Evolutionary conservation across 75 land plant species (phyloP).

Genomic region (Picea glauca): DNA sequence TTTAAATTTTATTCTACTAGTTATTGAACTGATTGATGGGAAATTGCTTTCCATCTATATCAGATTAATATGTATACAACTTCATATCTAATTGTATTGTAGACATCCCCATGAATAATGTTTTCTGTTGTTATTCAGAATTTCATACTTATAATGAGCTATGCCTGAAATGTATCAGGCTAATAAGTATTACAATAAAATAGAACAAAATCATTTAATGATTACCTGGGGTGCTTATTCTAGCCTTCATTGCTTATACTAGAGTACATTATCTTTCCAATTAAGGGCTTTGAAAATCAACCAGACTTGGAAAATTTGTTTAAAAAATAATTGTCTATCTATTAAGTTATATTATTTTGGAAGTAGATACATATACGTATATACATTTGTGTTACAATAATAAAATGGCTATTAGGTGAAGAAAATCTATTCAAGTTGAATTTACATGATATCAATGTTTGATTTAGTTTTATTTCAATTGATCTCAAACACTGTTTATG

Average conservation of each 20-base stretch:
- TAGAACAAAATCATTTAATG: no score
- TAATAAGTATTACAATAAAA: no score
- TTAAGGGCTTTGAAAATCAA: background rate
- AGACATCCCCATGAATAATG: background rate
- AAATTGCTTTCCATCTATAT: conserved; percentile 1
- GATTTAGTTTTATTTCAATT: background rate
- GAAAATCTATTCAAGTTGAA: background rate
- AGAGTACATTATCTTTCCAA: background rate
- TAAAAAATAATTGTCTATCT: background rate
- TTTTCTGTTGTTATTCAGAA: background rate
- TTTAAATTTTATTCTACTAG: background rate
- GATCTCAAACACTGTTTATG: background rate
- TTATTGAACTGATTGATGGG: background rate
- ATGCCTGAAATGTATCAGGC: no score
- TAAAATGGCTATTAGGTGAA: no score
- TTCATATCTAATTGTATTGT: background rate
- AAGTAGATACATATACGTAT: no score
- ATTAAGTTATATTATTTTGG: background rate
- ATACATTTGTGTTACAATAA: no score
- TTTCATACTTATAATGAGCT: background rate
- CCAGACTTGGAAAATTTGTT: background rate
- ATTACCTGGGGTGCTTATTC: no score
- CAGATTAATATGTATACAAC: background rate
- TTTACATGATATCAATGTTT: background rate
- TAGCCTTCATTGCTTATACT: background rate